A percentile compares a stretch with the other conserved stretches of the same genome.
Conservation (phyloP, 2,329 filamentous ascomycete species). For the Spiromastix sp. region DNA sequence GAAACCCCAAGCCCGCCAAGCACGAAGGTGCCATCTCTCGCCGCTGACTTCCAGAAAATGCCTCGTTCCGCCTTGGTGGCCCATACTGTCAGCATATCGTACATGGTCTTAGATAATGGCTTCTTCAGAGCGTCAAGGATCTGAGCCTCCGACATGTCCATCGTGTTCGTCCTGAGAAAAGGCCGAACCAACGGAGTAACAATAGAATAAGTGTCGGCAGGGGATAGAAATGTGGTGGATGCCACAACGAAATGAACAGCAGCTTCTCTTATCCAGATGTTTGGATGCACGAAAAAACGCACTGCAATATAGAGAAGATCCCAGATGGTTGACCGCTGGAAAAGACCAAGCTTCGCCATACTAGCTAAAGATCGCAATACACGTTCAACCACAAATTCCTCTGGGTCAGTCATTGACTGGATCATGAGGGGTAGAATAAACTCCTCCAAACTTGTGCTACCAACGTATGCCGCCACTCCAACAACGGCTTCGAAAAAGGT, state of each 20-base stretch:
- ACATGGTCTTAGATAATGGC: constrained; percentile 66
- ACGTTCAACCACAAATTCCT: constrained; percentile 88
- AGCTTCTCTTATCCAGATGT: constrained; percentile 88
- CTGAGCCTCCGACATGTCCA: constrained; percentile 59
- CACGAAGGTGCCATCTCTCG: constrained; percentile 60
- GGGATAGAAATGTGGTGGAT: constrained; percentile 62
- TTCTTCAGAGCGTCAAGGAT: constrained; percentile 75
- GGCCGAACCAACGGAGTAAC: constrained; percentile 69
- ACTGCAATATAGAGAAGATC: constrained; percentile 75
- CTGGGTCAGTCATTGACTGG: constrained; percentile 82
- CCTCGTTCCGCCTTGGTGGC: constrained; percentile 70
- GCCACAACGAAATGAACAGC: constrained; percentile 73
- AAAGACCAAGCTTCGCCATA: constrained; percentile 76
- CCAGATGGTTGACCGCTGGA: constrained; percentile 77
- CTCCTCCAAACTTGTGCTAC: constrained; percentile 79
- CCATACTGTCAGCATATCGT: constrained; percentile 82
- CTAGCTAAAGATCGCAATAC: constrained; percentile 79
- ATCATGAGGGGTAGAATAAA: constrained; percentile 95
- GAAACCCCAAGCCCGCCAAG: constrained; percentile 48
- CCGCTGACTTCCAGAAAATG: constrained; percentile 74
- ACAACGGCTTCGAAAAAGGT: constrained; percentile 95
- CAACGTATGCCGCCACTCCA: constrained; percentile 82
- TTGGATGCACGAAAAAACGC: constrained; percentile 86
- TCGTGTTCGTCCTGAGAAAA: constrained; percentile 65
- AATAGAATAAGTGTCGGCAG: constrained; percentile 75